phyloP scores from a whole-genome alignment of 2,329 filamentous ascomycete genomes.

The Penicillium nordicum region DNA sequence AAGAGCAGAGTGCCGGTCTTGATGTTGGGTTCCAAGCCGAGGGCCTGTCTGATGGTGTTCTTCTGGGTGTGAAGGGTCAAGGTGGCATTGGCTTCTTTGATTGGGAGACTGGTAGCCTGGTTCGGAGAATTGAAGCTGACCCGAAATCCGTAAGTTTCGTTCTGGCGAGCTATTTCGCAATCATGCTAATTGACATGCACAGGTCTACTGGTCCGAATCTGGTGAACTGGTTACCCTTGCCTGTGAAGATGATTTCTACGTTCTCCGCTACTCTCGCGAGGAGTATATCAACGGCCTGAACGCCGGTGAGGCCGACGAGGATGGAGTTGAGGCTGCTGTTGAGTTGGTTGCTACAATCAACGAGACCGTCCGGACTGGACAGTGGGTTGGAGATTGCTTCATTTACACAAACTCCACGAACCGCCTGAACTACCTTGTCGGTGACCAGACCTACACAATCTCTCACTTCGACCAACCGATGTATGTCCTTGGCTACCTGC shows the following conservation, averaged over 20 bases:
- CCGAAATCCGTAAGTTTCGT: conserved; percentile 53
- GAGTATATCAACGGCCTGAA: conserved; percentile 81
- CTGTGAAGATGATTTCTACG: conserved; percentile 93
- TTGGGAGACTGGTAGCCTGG: conserved; percentile 84
- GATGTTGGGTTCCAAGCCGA: conserved; percentile 96
- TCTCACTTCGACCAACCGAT: conserved; percentile 94
- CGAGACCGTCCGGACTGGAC: conserved; percentile 86
- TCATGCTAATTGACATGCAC: conserved; percentile 10
- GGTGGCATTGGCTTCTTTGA: conserved; percentile 95
- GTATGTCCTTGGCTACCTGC: conserved; percentile 93
- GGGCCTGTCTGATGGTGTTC: conserved; percentile 79
- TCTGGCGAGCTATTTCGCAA: conserved; percentile 4
- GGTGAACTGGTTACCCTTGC: conserved; percentile 90
- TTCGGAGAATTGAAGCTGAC: conserved; percentile 83
- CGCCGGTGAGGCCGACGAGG: conserved; percentile 75
- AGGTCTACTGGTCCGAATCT: conserved; percentile 96
- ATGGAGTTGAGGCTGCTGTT: conserved; percentile 93
- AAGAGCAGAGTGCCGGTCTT: conserved; percentile 80
- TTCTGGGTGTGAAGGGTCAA: conserved; percentile 91
- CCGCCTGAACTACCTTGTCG: conserved; percentile 94
- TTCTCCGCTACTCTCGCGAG: conserved; percentile 86
- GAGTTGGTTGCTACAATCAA: conserved; percentile 95
- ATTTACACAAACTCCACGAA: conserved; percentile 98
- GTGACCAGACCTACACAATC: conserved; percentile 95
- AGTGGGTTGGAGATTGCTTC: conserved; percentile 99